A percentile compares a stretch with the other conserved stretches of the same genome.
Conservation (phyloP, 2,329 filamentous ascomycete species). For the Botrytis galanthina region DNA sequence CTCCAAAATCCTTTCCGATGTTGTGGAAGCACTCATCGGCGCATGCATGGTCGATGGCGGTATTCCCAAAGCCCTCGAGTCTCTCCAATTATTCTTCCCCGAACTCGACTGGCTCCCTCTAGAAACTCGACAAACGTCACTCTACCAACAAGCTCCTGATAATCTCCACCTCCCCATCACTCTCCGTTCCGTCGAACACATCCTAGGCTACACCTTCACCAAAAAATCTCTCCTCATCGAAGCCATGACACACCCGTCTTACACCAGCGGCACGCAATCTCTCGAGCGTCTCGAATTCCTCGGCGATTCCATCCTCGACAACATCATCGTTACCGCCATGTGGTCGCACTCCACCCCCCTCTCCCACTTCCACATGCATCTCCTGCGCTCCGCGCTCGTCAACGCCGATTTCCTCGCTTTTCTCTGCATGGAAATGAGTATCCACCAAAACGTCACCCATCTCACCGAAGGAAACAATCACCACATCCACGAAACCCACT, state of each 20-base stretch:
- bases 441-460: constrained; percentile 39
- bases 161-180: constrained; percentile 41
- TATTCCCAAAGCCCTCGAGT: constrained; percentile 58
- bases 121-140: constrained; percentile 41
- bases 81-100: constrained; percentile 64
- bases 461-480: not conserved
- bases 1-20: constrained; percentile 80
- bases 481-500: constrained; percentile 16
- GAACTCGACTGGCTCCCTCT: constrained; percentile 55
- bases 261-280: constrained; percentile 45
- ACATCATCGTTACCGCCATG: constrained; percentile 65
- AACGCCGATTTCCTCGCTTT: constrained; percentile 82
- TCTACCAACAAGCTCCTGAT: constrained; percentile 46
- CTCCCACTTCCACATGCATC: constrained; percentile 65
- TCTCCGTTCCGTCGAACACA: constrained; percentile 52
- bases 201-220: constrained; percentile 70
- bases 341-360: constrained; percentile 46
- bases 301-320: constrained; percentile 82
- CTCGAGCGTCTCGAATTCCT: constrained; percentile 82
- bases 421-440: constrained; percentile 59
- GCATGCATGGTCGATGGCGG: constrained; percentile 70
- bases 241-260: constrained; percentile 76
- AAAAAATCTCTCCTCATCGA: constrained; percentile 70
- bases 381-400: constrained; percentile 70
- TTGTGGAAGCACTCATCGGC: constrained; percentile 82